phyloP scores from a whole-genome alignment of 345 rosid genomes.

The Acer yangbiense region DNA sequence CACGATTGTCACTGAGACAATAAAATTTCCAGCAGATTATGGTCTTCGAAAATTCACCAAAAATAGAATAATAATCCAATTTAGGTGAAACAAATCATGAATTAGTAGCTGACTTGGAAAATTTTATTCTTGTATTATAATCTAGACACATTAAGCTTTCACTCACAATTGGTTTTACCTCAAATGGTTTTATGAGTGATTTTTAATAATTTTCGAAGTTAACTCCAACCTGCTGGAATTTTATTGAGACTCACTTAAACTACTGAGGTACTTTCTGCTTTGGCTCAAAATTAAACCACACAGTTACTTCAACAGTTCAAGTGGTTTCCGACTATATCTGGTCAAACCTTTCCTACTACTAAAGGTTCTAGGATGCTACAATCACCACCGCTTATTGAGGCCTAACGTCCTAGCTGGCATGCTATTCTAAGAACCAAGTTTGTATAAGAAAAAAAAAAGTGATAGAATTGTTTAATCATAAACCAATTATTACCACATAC shows the following conservation, averaged over 20 bases:
- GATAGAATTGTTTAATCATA: constrained; percentile 2
- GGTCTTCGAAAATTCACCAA: no score
- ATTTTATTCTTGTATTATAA: no score
- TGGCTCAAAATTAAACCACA: neutral
- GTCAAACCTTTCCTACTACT: neutral
- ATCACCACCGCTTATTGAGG: neutral
- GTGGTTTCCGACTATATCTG: neutral
- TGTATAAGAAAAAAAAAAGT: neutral
- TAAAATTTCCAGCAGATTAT: no score
- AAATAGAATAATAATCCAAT: no score
- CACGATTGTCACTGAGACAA: neutral
- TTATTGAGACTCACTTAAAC: neutral
- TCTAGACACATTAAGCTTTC: no score
- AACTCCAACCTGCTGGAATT: no score
- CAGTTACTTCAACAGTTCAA: neutral
- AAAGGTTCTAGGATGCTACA: neutral
- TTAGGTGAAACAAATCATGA: no score
- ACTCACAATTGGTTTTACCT: no score
- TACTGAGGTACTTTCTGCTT: neutral
- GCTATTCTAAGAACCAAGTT: neutral
- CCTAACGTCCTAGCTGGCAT: neutral
- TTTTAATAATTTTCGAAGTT: no score
- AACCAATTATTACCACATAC: neutral
- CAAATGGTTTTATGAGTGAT: no score
- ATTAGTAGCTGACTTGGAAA: no score